A percentile compares a stretch with the other conserved stretches of the same genome.
Conservation (phyloP, 257 asterid genomes). For the Ilex aquifolium region DNA sequence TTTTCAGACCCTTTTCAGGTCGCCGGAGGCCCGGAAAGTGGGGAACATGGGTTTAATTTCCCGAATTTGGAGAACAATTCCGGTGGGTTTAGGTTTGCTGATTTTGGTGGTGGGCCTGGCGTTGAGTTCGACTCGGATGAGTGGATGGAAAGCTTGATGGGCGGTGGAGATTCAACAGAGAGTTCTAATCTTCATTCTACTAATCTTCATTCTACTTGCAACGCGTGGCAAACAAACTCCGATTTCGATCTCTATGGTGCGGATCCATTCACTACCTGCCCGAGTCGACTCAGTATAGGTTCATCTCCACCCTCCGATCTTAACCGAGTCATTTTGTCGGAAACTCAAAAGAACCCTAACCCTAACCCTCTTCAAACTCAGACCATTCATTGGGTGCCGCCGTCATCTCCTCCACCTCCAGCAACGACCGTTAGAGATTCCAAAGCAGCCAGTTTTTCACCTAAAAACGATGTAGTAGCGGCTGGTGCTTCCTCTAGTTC, state of each 20-base stretch:
- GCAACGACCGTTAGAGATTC: constrained; percentile 8
- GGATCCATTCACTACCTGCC: constrained; percentile 52
- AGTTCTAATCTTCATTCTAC: constrained; percentile 53
- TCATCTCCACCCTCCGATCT: constrained; percentile 64
- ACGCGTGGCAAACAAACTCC: constrained; percentile 62
- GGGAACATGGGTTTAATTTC: constrained; percentile 66
- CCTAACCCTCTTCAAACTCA: constrained; percentile 17
- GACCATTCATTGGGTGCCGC: constrained; percentile 28
- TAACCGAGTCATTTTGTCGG: constrained; percentile 51
- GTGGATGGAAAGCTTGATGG: constrained; percentile 96
- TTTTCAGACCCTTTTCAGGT: constrained; percentile 76
- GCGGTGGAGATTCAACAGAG: constrained; percentile 74
- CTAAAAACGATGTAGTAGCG: constrained; percentile 18
- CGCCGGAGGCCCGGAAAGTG: constrained; percentile 35
- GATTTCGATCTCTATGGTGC: constrained; percentile 40
- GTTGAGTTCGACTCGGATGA: constrained; percentile 91
- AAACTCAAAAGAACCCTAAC: constrained; percentile 22
- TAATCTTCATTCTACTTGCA: constrained; percentile 50
- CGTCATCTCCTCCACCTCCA: constrained; percentile 18
- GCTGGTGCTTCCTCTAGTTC: constrained; percentile 31
- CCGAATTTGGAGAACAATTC: constrained; percentile 55
- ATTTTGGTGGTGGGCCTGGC: constrained; percentile 45
- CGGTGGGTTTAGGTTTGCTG: constrained; percentile 53
- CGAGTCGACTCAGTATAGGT: constrained; percentile 29
- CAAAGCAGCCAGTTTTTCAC: constrained; percentile 3